phyloP scores from a whole-genome alignment of 305 asterid genomes.

The Fraxinus albicans region DNA sequence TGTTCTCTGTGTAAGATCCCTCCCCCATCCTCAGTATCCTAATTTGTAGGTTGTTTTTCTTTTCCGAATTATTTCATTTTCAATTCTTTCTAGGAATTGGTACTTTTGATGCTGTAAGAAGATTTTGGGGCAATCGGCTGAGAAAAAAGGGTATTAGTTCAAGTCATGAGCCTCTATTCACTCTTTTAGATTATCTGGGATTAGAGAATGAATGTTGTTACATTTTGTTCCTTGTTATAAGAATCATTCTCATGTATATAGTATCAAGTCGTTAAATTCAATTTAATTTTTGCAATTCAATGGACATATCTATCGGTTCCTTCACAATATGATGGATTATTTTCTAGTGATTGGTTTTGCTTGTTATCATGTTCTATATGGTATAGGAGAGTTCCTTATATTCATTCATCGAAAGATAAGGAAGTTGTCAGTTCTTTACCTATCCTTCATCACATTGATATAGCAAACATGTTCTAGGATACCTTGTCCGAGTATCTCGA shows the following conservation, averaged over 20 bases:
- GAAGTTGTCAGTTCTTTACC: neutral
- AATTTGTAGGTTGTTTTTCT: neutral
- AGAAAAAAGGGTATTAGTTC: neutral
- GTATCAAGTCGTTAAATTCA: neutral
- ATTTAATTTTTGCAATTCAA: neutral
- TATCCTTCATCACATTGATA: neutral
- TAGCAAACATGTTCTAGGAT: neutral
- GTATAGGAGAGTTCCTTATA: neutral
- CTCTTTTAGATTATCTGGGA: neutral
- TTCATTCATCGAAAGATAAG: neutral
- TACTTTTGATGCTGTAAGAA: neutral
- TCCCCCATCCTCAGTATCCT: slow-evolving; percentile 10
- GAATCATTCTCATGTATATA: neutral
- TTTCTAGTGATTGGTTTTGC: neutral
- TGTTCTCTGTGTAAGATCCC: slow-evolving; percentile 75
- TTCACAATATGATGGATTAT: neutral
- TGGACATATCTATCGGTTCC: neutral
- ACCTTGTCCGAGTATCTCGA: neutral
- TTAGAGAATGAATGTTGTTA: neutral
- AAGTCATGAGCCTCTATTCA: neutral
- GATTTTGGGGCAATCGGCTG: neutral
- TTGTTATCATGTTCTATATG: neutral
- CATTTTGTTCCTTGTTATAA: neutral
- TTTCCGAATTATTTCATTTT: neutral
- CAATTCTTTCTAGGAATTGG: neutral